Evolutionary conservation across 2,329 filamentous ascomycete species (phyloP).

Genomic region (Epichloe amarillans): DNA sequence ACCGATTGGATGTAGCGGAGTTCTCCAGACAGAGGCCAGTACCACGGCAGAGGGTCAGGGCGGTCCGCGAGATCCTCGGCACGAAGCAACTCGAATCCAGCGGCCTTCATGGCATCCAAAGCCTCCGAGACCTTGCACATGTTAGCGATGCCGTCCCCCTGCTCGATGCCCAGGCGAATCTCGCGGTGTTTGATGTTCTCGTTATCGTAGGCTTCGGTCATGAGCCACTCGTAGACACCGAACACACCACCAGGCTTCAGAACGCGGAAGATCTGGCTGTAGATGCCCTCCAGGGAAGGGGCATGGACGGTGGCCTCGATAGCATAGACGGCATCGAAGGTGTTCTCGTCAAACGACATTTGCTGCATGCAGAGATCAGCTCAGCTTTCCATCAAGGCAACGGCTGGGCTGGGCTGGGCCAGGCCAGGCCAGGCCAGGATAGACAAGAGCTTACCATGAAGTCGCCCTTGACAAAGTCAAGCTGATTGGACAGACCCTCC

Average conservation of each 20-base stretch:
- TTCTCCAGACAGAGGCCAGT: constrained; percentile 80
- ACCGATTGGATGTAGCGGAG: constrained; percentile 70
- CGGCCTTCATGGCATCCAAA: constrained; percentile 67
- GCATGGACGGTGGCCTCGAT: constrained; percentile 97
- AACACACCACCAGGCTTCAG: constrained; percentile 93
- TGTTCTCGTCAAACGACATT: constrained; percentile 88
- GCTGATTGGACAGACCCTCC: constrained; percentile 66
- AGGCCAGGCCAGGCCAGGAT: not conserved
- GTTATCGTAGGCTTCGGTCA: constrained; percentile 93
- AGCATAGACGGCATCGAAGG: constrained; percentile 89
- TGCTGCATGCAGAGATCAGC: constrained; percentile 22
- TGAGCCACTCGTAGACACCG: constrained; percentile 97
- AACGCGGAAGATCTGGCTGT: constrained; percentile 87
- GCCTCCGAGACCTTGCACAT: constrained; percentile 84
- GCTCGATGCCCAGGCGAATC: constrained; percentile 88
- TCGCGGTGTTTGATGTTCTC: constrained; percentile 73
- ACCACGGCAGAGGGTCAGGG: constrained; percentile 73
- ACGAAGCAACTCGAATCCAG: constrained; percentile 72
- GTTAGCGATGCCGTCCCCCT: constrained; percentile 88
- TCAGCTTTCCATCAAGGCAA: not conserved
- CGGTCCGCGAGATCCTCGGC: constrained; percentile 78
- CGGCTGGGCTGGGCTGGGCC: not conserved
- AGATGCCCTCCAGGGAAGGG: constrained; percentile 79
- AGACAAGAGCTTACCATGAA: constrained; percentile 56
- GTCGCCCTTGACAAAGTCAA: constrained; percentile 84